A percentile compares a stretch with the other conserved stretches of the same genome.
Conservation (phyloP, 1,139 yeast genomes). For the Nakaseomyces kungkrabaensis region DNA sequence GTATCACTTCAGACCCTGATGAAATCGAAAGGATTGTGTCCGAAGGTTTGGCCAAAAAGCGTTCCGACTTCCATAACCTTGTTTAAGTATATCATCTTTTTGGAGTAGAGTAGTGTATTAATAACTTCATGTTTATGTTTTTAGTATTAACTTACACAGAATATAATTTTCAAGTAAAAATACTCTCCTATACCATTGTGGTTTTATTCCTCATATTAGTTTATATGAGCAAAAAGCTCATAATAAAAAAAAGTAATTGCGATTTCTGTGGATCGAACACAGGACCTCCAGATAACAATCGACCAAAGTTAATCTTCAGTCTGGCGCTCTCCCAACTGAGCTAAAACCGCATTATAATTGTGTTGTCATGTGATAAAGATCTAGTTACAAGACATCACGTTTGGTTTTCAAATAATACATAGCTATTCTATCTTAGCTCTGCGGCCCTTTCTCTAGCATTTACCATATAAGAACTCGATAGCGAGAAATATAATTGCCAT, state of each 20-base stretch:
- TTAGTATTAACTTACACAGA: too few species aligned
- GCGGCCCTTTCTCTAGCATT: too few species aligned
- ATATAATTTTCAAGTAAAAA: too few species aligned
- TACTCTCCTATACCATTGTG: too few species aligned
- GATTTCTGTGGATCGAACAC: constrained; percentile 91
- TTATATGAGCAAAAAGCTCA: too few species aligned
- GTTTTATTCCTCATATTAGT: too few species aligned
- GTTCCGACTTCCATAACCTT: constrained; percentile 47
- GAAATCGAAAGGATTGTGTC: constrained; percentile 72
- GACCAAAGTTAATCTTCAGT: constrained; percentile 16
- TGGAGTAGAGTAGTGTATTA: neutral
- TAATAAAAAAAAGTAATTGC: constrained; percentile 36
- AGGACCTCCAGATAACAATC: constrained; percentile 40
- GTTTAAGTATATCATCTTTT: neutral
- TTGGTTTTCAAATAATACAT: too few species aligned
- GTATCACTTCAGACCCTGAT: constrained; percentile 72
- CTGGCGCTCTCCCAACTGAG: constrained; percentile 21
- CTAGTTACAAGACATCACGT: too few species aligned
- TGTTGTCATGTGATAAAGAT: neutral
- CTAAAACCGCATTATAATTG: constrained; percentile 12
- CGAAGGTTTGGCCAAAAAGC: constrained; percentile 57
- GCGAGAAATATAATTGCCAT: too few species aligned
- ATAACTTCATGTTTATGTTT: neutral
- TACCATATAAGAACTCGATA: too few species aligned
- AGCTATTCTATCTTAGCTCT: too few species aligned